Conservation (phyloP, 1,284 basidiomycete species). For the Austroboletus niveus region DNA sequence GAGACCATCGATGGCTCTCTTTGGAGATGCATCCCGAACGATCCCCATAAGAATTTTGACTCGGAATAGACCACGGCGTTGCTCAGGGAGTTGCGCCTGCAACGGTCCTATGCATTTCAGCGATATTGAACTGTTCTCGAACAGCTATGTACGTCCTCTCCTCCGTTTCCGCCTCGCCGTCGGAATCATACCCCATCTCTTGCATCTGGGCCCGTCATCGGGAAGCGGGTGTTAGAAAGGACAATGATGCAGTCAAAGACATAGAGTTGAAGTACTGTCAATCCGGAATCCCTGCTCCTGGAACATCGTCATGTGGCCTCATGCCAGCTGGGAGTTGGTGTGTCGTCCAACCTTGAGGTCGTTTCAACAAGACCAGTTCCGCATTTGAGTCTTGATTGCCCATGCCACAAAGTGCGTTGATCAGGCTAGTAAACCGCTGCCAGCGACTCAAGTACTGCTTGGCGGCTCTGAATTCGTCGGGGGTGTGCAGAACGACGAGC, state of each 20-base stretch:
- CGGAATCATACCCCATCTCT: conserved; percentile 30
- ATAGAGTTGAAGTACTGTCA: conserved; percentile 31
- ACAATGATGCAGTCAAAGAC: conserved; percentile 30
- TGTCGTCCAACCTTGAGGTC: conserved; percentile 29
- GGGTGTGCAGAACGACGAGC: conserved; percentile 30
- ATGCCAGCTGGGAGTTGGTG: conserved; percentile 28
- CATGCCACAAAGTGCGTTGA: conserved; percentile 35
- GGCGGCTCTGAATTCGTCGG: conserved; percentile 22
- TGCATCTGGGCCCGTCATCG: conserved; percentile 30
- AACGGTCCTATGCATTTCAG: conserved; percentile 29
- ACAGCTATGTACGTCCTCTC: conserved; percentile 22
- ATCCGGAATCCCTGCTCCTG: conserved; percentile 34
- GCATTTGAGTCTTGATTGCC: conserved; percentile 25
- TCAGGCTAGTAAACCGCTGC: conserved; percentile 39
- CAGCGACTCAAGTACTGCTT: conserved; percentile 33
- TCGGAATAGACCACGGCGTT: conserved; percentile 29
- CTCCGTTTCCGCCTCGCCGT: conserved; percentile 16
- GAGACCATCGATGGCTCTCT: conserved; percentile 31
- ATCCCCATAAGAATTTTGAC: conserved; percentile 20
- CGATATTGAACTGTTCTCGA: conserved; percentile 21
- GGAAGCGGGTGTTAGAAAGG: conserved; percentile 32
- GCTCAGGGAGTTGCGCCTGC: conserved; percentile 26
- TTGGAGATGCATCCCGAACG: conserved; percentile 24
- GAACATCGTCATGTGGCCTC: conserved; percentile 33
- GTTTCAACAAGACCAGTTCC: conserved; percentile 35